Evolutionary conservation across 2,329 filamentous ascomycete species (phyloP).

Genomic region (Sporothrix dimorphospora): DNA sequence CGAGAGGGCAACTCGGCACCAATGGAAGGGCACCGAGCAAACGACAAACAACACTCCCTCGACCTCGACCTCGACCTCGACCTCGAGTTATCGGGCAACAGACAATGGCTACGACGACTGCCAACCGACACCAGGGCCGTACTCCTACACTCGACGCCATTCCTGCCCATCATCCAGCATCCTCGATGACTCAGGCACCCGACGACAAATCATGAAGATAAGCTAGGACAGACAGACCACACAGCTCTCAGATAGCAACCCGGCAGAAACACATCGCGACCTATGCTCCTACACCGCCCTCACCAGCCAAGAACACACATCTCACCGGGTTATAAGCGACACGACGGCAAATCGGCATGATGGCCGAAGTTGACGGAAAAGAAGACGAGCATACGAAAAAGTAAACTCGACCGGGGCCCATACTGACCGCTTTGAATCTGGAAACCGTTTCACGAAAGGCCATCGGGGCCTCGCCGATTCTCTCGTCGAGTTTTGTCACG

Average conservation of each 20-base stretch:
- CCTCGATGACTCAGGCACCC: too few relatives aligned
- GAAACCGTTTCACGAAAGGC: too few relatives aligned
- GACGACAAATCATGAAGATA: too few relatives aligned
- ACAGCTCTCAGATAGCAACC: not conserved
- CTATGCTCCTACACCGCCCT: not conserved
- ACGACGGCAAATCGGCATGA: constrained; percentile 2
- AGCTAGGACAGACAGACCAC: too few relatives aligned
- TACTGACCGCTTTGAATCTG: not conserved
- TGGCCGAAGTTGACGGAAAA: not conserved
- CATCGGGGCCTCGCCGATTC: not conserved
- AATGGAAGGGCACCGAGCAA: not conserved
- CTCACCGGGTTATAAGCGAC: not conserved
- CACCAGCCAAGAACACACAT: not conserved
- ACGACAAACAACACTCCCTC: not conserved
- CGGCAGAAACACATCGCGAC: not conserved
- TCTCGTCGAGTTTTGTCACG: not conserved
- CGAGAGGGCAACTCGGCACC: not conserved
- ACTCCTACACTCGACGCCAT: too few relatives aligned
- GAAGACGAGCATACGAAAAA: not conserved
- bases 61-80: not conserved
- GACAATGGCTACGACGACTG: not conserved
- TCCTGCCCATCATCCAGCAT: too few relatives aligned
- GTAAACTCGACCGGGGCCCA: not conserved
- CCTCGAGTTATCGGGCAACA: not conserved
- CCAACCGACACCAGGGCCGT: not conserved